Percentiles rank a stretch among this genome's conserved stretches.
phyloP scores from a whole-genome alignment of 176 grass and related monocot genomes.

The Dendrocalamus sinicus region DNA sequence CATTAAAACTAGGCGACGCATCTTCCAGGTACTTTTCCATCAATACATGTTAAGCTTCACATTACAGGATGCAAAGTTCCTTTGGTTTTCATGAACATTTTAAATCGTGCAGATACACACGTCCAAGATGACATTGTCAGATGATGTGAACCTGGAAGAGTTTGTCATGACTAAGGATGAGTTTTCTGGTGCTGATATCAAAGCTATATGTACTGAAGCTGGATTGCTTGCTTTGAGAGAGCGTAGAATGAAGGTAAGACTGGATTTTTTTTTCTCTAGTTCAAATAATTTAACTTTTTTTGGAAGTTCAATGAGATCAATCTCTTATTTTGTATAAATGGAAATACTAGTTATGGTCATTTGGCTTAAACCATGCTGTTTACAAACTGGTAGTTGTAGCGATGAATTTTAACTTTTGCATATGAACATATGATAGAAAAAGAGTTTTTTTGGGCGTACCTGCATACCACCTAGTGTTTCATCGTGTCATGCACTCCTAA shows the following conservation, averaged over 20 bases:
- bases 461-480: background rate
- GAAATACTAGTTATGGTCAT: constrained; percentile 1
- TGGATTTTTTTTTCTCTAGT: constrained; percentile 1
- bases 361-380: constrained; percentile 1
- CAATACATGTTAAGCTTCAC: constrained; percentile 17
- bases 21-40: constrained; percentile 61
- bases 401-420: background rate
- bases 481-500: background rate
- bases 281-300: background rate
- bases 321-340: background rate
- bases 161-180: constrained; percentile 94
- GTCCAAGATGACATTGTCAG: constrained; percentile 81
- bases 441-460: background rate
- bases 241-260: constrained; percentile 76
- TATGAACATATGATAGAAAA: constrained; percentile 3
- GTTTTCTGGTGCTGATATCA: constrained; percentile 85
- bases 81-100: constrained; percentile 19
- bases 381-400: background rate
- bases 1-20: constrained; percentile 83
- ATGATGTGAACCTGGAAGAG: constrained; percentile 91
- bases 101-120: constrained; percentile 75
- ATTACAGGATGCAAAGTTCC: background rate
- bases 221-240: constrained; percentile 88
- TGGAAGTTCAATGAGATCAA: background rate
- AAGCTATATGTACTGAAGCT: constrained; percentile 89